Evolutionary conservation across 2,329 filamentous ascomycete genomes (phyloP), one percentile per base, ranked within the genome.

Genomic region (Trichophaea hybrida): DNA sequence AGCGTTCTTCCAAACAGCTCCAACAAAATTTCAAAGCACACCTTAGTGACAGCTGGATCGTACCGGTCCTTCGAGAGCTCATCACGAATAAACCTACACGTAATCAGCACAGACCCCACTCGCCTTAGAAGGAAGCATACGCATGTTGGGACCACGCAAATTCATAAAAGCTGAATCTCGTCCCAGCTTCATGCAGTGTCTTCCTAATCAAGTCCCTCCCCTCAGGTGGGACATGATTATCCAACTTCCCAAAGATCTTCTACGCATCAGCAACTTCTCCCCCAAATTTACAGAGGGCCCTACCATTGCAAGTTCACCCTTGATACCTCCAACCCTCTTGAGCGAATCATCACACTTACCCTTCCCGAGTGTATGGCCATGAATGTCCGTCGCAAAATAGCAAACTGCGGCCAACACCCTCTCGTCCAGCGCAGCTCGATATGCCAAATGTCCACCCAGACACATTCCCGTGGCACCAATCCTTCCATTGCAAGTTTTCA

Each of bases 1-100:
- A 96, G 73, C 0, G 80, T 82, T 24, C 90, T 77, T 0, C 81
- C 83, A 73, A 96, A 96, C 61, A 95, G 69, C 75, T 96, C 90
- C 13, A 93, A 76, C 68, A 96, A 73, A 72, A 96, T 85, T 76
- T 94, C 87, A 70, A 94, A 95, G 74, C 90, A 95, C 38, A 91
- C 80, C 70, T 89, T 91, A 3, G 83, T 82, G 59, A 96, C 78
- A 17, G 86, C 88, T 0, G 90, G 87, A 71, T 96, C 90, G 69
- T 95, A 96, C 32, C 90, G 79, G n/a, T 89, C 90, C 74, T 95
- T 95, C 72, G 85, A 89, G 61, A 93, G 76, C 75, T 96, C 90
- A 69, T 96, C 90, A 15, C 90, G 79, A 71, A 96, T 94, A 70
- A 96, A 96, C 4, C 90, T 90, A 75, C 94, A 78, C 79, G 62